These are phyloP conservation scores for Delphinella strobiligena DNA, from an alignment of 2,329 filamentous ascomycete genomes.

Conservation along the genomic window DNA sequence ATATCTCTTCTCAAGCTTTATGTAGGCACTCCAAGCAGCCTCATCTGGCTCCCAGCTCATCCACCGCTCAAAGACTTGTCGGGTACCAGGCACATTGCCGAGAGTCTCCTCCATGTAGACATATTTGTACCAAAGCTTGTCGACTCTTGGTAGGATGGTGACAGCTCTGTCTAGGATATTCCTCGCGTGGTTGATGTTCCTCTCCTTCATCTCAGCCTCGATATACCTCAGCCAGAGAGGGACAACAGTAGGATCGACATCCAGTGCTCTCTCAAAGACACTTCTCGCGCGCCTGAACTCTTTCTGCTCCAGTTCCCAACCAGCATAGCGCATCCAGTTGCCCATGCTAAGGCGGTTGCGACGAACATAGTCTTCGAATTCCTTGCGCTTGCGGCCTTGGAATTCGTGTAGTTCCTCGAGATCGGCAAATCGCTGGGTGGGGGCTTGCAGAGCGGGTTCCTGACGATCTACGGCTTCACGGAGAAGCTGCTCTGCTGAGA, in stretches of 20 bases:
- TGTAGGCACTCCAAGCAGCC: slow-evolving; percentile 88
- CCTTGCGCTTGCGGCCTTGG: slow-evolving; percentile 88
- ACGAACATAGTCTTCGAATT: slow-evolving; percentile 95
- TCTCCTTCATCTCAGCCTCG: slow-evolving; percentile 87
- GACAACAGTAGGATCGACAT: slow-evolving; percentile 79
- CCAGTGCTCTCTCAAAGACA: slow-evolving; percentile 88
- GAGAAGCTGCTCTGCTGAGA: slow-evolving; percentile 92
- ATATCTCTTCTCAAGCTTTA: slow-evolving; percentile 94
- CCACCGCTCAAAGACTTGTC: slow-evolving; percentile 95
- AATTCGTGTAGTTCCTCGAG: slow-evolving; percentile 97
- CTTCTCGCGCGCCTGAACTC: slow-evolving; percentile 85
- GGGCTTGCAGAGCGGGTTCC: slow-evolving; percentile 75
- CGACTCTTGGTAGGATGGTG: slow-evolving; percentile 75
- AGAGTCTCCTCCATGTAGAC: slow-evolving; percentile 98
- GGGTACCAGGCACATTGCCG: slow-evolving; percentile 80
- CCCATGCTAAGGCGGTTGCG: slow-evolving; percentile 93
- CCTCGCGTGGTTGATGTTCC: slow-evolving; percentile 93
- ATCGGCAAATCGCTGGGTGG: slow-evolving; percentile 89
- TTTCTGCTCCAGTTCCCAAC: slow-evolving; percentile 97
- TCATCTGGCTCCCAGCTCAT: slow-evolving; percentile 98
- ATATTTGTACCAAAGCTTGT: slow-evolving; percentile 99
- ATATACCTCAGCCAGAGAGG: slow-evolving; percentile 87
- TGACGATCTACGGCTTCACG: slow-evolving; percentile 95
- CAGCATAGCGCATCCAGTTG: slow-evolving; percentile 97
- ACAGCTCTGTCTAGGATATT: slow-evolving; percentile 94